These are phyloP conservation scores for Coemansia sp. DNA, from an alignment of 371 early-diverging fungal genomes.

Conservation along the genomic window DNA sequence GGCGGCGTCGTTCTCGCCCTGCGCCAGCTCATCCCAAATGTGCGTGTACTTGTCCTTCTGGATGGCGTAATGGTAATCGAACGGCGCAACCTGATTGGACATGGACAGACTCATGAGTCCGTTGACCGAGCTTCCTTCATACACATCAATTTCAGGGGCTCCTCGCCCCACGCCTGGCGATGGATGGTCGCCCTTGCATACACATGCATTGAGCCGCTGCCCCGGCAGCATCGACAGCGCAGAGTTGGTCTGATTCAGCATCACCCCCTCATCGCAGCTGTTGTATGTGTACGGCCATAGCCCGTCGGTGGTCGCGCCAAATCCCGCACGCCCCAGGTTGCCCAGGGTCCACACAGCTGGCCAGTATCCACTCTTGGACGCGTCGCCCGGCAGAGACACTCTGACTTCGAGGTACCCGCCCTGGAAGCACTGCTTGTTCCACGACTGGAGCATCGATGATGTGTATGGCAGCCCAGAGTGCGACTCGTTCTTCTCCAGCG, in stretches of 20 bases:
- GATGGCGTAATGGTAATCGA: constrained; percentile 52
- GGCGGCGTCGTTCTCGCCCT: constrained; percentile 25
- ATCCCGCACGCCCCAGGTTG: constrained; percentile 60
- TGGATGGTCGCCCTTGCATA: constrained; percentile 57
- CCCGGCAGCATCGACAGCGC: constrained; percentile 53
- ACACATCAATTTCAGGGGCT: constrained; percentile 59
- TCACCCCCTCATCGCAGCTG: constrained; percentile 56
- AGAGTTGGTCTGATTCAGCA: constrained; percentile 55
- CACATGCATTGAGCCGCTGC: constrained; percentile 58
- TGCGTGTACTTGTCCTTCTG: constrained; percentile 42
- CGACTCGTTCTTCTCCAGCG: constrained; percentile 49
- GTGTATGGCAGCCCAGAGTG: constrained; percentile 53
- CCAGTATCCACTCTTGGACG: constrained; percentile 56
- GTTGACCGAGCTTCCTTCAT: constrained; percentile 54
- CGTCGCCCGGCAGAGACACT: constrained; percentile 57
- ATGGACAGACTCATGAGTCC: constrained; percentile 49
- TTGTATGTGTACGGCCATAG: constrained; percentile 61
- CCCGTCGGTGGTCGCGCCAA: constrained; percentile 60
- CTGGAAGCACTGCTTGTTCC: constrained; percentile 65
- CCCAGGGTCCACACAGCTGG: constrained; percentile 62
- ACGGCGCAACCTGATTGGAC: constrained; percentile 57
- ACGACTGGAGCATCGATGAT: constrained; percentile 60
- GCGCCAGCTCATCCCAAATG: constrained; percentile 42
- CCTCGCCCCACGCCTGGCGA: constrained; percentile 58
- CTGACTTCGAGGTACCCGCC: constrained; percentile 60